These are phyloP conservation scores for Yamadazyma laniorum DNA, from an alignment of 805 yeast genomes.

Conservation along the genomic window DNA sequence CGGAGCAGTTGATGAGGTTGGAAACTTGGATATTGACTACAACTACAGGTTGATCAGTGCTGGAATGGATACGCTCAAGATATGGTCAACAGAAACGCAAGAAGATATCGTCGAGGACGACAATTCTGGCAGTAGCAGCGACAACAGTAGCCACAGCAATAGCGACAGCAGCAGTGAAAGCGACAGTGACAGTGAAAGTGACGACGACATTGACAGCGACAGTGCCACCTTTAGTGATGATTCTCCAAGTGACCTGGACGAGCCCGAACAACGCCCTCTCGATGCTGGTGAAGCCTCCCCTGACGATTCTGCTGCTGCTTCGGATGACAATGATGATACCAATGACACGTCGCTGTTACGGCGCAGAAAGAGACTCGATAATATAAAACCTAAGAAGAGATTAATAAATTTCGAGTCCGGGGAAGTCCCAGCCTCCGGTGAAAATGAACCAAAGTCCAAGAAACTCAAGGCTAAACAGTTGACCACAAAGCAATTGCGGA, in stretches of 20 bases:
- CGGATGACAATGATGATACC: background rate
- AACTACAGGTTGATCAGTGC: slow-evolving; percentile 78
- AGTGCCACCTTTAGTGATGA: background rate
- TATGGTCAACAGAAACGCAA: slow-evolving; percentile 57
- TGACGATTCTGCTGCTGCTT: background rate
- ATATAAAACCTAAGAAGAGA: slow-evolving; percentile 4
- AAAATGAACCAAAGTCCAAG: slow-evolving; percentile 20
- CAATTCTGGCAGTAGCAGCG: slow-evolving; percentile 24
- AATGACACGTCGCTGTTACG: slow-evolving; percentile 7
- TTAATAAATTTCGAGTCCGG: slow-evolving; percentile 1
- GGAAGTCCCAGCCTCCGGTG: slow-evolving; percentile 1
- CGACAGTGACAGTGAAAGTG: slow-evolving; percentile 17
- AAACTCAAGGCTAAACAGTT: slow-evolving; percentile 33
- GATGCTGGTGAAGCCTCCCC: slow-evolving; percentile 1
- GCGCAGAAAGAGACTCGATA: slow-evolving; percentile 14
- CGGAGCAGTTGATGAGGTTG: slow-evolving; percentile 66
- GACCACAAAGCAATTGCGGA: slow-evolving; percentile 46
- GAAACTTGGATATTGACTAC: slow-evolving; percentile 71
- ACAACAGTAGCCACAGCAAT: slow-evolving; percentile 22
- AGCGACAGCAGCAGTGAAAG: slow-evolving; percentile 26
- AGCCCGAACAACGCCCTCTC: background rate
- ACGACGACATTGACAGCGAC: slow-evolving; percentile 13
- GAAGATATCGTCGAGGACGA: slow-evolving; percentile 15
- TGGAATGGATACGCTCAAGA: slow-evolving; percentile 76
- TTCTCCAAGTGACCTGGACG: slow-evolving; percentile 4